Evolutionary conservation across 306 rosid species (phyloP).

Genomic region (Hylodesmum podocarpum): DNA sequence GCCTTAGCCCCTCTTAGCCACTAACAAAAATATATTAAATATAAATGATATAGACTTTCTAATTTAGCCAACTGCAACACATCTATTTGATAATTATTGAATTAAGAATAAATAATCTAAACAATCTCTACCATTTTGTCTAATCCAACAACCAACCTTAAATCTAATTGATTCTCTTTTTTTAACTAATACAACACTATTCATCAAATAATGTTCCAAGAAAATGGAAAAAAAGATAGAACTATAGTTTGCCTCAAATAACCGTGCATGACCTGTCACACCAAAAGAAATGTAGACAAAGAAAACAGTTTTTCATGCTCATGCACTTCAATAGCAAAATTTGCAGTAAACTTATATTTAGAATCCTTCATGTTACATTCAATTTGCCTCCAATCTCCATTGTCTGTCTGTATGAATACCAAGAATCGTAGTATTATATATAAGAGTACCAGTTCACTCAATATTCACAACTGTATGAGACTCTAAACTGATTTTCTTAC

Average conservation of each 20-base stretch:
- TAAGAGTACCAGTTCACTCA: conserved; percentile 24
- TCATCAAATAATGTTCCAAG: neutral
- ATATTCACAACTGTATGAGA: conserved; percentile 21
- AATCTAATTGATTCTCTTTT: neutral
- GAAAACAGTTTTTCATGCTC: neutral
- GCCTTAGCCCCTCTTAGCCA: too few species aligned
- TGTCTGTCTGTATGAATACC: neutral
- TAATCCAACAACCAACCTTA: neutral
- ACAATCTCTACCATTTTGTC: neutral
- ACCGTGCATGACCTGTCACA: neutral
- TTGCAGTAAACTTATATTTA: conserved; percentile 17
- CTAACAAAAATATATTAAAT: too few species aligned
- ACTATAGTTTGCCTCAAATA: neutral
- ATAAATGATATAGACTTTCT: too few species aligned
- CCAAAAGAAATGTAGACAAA: neutral
- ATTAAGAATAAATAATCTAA: neutral
- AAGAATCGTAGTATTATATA: conserved; percentile 28
- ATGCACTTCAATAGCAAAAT: conserved; percentile 28
- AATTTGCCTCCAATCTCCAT: conserved; percentile 22
- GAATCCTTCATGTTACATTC: conserved; percentile 14
- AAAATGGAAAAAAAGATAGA: neutral
- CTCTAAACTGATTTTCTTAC: conserved; percentile 30
- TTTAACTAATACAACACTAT: neutral
- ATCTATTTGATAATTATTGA: neutral
- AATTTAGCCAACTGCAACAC: neutral